Conservation (phyloP, 345 rosid species). For the Leavenworthia alabamica region DNA sequence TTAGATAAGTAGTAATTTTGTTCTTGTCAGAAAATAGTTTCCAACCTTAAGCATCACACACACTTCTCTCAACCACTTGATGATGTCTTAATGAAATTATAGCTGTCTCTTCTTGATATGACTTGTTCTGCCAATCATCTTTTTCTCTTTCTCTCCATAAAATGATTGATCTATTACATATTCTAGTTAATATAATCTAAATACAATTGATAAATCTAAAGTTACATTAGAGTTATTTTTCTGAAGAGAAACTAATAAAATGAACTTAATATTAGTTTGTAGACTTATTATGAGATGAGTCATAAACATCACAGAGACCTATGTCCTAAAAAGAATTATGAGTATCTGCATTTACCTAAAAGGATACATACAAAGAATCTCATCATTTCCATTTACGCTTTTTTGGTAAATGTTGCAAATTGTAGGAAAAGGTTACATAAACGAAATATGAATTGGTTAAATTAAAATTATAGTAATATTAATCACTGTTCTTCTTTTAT, state of each 20-base stretch:
- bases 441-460: conserved; percentile 13
- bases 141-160: conserved; percentile 6
- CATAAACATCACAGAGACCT: conserved; percentile 24
- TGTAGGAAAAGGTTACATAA: conserved; percentile 17
- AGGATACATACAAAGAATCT: conserved; percentile 43
- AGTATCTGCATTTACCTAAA: conserved; percentile 33
- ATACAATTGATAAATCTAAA: neutral
- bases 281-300: conserved; percentile 31
- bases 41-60: conserved; percentile 31
- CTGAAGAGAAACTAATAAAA: neutral
- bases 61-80: conserved; percentile 33
- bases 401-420: conserved; percentile 30
- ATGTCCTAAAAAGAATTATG: conserved; percentile 45
- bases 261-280: conserved; percentile 3
- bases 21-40: neutral
- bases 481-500: neutral
- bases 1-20: conserved; percentile 7
- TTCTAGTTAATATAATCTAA: neutral
- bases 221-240: neutral
- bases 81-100: conserved; percentile 29
- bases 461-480: conserved; percentile 5
- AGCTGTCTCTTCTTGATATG: conserved; percentile 35
- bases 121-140: conserved; percentile 29
- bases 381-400: conserved; percentile 46
- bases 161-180: conserved; percentile 22